Evolutionary conservation across 306 rosid species (phyloP).

Genomic region (Acacia acuminata): DNA sequence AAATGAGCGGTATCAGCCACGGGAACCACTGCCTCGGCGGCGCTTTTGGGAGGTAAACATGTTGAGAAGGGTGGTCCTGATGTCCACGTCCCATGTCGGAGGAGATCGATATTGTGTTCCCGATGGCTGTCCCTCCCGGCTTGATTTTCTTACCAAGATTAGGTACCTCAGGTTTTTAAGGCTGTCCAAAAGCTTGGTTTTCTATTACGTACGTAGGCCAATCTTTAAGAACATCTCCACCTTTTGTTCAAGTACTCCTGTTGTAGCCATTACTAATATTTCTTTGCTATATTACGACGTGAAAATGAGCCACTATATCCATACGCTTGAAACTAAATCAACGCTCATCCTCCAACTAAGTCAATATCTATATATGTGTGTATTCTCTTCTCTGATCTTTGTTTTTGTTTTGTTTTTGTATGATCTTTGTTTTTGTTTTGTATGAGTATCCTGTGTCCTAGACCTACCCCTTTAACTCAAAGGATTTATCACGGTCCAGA

Average conservation of each 20-base stretch:
- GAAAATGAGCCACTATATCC: too few relatives aligned
- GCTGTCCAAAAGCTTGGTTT: neutral
- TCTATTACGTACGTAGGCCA: neutral
- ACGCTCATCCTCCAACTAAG: too few relatives aligned
- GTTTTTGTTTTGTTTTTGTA: too few relatives aligned
- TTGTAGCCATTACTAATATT: neutral
- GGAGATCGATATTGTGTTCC: slow-evolving; percentile 32
- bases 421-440: too few relatives aligned
- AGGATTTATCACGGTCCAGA: too few relatives aligned
- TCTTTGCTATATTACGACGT: too few relatives aligned
- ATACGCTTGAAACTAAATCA: too few relatives aligned
- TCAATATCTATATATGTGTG: too few relatives aligned
- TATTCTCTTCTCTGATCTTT: too few relatives aligned
- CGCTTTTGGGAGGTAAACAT: neutral
- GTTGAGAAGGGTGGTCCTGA: slow-evolving; percentile 26
- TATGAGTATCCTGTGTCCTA: too few relatives aligned
- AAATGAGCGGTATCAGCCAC: slow-evolving; percentile 70
- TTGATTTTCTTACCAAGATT: neutral
- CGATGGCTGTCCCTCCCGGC: neutral
- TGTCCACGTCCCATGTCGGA: slow-evolving; percentile 51
- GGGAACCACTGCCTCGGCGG: slow-evolving; percentile 53
- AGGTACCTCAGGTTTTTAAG: neutral
- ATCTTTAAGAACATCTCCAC: neutral
- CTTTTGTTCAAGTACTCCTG: neutral
- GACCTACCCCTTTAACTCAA: too few relatives aligned